Conservation (phyloP, 2,329 filamentous ascomycete species). For the Trichoderma endophyticum region DNA sequence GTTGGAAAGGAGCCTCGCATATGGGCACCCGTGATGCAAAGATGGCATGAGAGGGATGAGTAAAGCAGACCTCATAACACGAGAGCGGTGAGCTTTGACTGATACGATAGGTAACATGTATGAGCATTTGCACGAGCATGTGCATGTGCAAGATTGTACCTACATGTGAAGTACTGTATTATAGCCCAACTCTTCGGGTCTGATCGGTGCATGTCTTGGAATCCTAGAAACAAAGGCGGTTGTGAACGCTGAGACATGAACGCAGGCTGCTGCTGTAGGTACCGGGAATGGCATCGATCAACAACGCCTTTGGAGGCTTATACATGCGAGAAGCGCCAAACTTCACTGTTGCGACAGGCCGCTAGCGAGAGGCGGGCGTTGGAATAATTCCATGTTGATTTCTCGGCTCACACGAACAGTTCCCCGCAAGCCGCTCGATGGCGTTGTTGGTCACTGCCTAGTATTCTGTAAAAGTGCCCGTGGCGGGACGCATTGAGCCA, state of each 20-base stretch:
- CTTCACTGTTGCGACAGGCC: neutral
- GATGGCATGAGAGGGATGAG: neutral
- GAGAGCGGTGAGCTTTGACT: neutral
- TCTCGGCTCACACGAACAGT: neutral
- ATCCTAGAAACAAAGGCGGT: neutral
- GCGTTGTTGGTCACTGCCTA: neutral
- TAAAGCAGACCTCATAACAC: neutral
- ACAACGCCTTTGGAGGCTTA: neutral
- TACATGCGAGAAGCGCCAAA: neutral
- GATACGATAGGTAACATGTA: neutral
- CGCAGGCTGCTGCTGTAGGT: neutral
- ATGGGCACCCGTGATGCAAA: neutral
- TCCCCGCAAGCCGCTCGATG: conserved; percentile 6
- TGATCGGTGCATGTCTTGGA: neutral
- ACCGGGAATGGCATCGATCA: neutral
- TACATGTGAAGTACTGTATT: neutral
- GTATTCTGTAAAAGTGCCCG: neutral
- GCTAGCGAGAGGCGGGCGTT: neutral
- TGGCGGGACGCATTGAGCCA: neutral
- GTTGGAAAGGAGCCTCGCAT: neutral
- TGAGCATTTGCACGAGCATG: neutral
- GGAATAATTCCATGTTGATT: neutral
- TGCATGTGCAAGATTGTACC: neutral
- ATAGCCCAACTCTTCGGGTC: neutral
- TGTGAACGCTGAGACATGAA: neutral